A percentile compares a stretch with the other conserved stretches of the same genome.
Conservation (phyloP, 2,329 filamentous ascomycete genomes). For the Hawksworthiomyces lignivorus region DNA sequence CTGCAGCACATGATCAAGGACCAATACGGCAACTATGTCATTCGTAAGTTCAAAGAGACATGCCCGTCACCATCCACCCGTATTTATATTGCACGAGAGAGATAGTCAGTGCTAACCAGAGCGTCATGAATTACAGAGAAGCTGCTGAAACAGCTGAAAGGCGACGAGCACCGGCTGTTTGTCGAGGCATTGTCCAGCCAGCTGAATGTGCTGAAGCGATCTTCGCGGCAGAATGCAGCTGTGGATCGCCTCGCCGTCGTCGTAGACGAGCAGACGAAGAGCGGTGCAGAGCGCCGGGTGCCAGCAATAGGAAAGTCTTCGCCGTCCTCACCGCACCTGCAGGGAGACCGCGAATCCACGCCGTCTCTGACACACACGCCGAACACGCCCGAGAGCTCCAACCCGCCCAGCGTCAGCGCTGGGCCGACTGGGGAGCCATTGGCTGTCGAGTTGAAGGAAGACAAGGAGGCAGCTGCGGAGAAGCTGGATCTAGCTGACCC, state of each 20-base stretch:
- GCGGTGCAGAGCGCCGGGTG: constrained; percentile 10
- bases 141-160: constrained; percentile 58
- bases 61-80: not conserved
- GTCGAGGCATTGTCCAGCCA: constrained; percentile 57
- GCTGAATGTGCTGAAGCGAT: constrained; percentile 55
- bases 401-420: constrained; percentile 54
- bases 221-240: constrained; percentile 58
- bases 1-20: constrained; percentile 77
- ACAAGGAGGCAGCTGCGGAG: not conserved
- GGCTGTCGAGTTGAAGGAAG: constrained; percentile 1
- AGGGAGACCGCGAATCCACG: constrained; percentile 46
- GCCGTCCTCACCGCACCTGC: constrained; percentile 30
- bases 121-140: constrained; percentile 54
- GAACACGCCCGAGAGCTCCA: constrained; percentile 61
- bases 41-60: constrained; percentile 70
- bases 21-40: constrained; percentile 91
- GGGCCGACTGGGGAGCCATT: constrained; percentile 38
- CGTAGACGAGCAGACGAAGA: constrained; percentile 8
- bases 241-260: constrained; percentile 48
- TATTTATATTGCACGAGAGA: no score
- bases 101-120: not conserved
- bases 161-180: constrained; percentile 50
- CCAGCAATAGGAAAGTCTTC: constrained; percentile 16
- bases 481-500: not conserved
- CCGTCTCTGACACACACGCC: constrained; percentile 61